These are phyloP conservation scores for Lineolata rhizophorae DNA, from an alignment of 495 filamentous ascomycete genomes.

Conservation along the genomic window DNA sequence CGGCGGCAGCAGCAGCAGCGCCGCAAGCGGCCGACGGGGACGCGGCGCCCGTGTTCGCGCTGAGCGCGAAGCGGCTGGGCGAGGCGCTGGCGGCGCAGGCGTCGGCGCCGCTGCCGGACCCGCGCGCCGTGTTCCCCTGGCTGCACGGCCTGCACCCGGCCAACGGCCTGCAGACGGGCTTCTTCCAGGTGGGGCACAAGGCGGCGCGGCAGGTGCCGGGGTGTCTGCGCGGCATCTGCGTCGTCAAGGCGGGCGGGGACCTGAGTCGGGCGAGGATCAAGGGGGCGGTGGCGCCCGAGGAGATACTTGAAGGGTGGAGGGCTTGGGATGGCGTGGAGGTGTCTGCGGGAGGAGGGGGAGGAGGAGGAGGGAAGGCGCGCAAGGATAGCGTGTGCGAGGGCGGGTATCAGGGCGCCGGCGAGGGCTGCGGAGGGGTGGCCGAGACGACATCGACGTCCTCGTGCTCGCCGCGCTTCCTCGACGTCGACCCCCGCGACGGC, in stretches of 20 bases:
- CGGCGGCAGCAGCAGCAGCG: background rate
- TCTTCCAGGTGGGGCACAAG: slow-evolving; percentile 62
- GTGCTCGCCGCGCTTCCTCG: slow-evolving; percentile 34
- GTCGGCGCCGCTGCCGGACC: slow-evolving; percentile 60
- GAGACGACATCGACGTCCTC: no score
- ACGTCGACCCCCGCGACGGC: slow-evolving; percentile 66
- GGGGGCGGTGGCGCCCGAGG: slow-evolving; percentile 59
- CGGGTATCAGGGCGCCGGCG: slow-evolving; percentile 2
- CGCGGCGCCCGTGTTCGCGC: slow-evolving; percentile 43
- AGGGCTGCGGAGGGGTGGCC: background rate
- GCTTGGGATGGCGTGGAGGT: no score
- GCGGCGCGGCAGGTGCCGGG: slow-evolving; percentile 48
- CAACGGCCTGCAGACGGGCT: slow-evolving; percentile 72
- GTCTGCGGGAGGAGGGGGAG: no score
- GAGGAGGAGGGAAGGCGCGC: no score
- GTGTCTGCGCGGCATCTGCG: slow-evolving; percentile 59
- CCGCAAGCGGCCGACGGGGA: slow-evolving; percentile 16
- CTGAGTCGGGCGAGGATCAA: slow-evolving; percentile 55
- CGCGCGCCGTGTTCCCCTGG: slow-evolving; percentile 84
- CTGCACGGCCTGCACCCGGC: slow-evolving; percentile 80
- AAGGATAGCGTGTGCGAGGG: no score
- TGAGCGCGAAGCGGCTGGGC: slow-evolving; percentile 43
- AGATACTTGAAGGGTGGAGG: slow-evolving; percentile 55
- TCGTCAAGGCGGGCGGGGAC: slow-evolving; percentile 79
- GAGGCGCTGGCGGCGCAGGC: slow-evolving; percentile 53